A percentile compares a stretch with the other conserved stretches of the same genome.
Evolutionary conservation across 139 green algal genomes (phyloP).

Genomic region (Chlorella sp.): DNA sequence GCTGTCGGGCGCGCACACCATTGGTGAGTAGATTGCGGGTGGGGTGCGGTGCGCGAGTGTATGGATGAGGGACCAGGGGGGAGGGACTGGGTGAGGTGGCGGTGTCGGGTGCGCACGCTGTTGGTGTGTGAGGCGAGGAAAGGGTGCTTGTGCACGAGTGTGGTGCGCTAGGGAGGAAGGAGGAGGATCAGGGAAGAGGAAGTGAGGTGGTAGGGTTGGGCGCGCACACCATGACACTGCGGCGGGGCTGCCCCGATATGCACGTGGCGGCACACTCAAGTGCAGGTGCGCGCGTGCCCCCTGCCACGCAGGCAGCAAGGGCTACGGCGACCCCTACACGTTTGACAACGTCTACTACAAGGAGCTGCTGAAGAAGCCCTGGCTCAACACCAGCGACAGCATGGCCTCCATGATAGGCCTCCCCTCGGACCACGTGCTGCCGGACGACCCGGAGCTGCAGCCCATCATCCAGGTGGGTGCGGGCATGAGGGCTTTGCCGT

Average conservation of each 20-base stretch:
- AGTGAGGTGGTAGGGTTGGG: too few species aligned
- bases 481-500: not conserved
- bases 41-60: too few species aligned
- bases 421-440: slow-evolving; percentile 77
- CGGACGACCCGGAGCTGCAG: slow-evolving; percentile 46
- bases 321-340: slow-evolving; percentile 78
- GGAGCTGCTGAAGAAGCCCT: slow-evolving; percentile 65
- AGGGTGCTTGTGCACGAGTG: too few species aligned
- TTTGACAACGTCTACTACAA: slow-evolving; percentile 95
- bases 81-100: too few species aligned
- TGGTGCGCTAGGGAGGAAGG: too few species aligned
- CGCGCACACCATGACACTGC: too few species aligned
- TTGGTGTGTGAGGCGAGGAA: too few species aligned
- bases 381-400: slow-evolving; percentile 39
- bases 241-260: too few species aligned
- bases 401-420: slow-evolving; percentile 78
- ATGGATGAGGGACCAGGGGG: too few species aligned
- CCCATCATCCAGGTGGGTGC: slow-evolving; percentile 12
- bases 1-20: slow-evolving; percentile 47
- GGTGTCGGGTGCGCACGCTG: too few species aligned
- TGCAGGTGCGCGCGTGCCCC: not conserved
- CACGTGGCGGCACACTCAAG: not conserved
- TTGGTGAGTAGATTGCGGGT: too few species aligned
- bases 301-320: slow-evolving; percentile 62
- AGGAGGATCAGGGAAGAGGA: too few species aligned